phyloP scores from a whole-genome alignment of 768 basidiomycete genomes.

The Holtermannia corniformis region DNA sequence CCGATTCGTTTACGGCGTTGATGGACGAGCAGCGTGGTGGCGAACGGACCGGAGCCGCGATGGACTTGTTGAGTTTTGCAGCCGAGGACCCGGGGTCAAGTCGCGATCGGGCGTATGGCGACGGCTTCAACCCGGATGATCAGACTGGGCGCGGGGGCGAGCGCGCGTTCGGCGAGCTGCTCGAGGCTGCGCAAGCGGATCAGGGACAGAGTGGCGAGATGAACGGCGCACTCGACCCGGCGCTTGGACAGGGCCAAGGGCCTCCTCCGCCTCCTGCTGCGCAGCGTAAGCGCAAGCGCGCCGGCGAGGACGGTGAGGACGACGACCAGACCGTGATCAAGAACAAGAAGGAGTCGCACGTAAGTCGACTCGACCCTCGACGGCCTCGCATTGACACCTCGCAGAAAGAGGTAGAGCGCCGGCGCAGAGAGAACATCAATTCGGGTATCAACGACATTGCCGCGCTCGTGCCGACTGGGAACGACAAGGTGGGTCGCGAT shows the following conservation, averaged over 20 bases:
- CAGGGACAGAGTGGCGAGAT: slow-evolving; percentile 4
- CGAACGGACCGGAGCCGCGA: slow-evolving; percentile 1
- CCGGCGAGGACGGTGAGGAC: not conserved
- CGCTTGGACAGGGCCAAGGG: not conserved
- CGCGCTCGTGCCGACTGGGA: slow-evolving; percentile 74
- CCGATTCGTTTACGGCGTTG: not conserved
- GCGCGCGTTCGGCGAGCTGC: slow-evolving; percentile 10
- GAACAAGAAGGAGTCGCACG: not conserved
- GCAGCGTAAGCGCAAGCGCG: not conserved
- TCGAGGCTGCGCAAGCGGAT: slow-evolving; percentile 5
- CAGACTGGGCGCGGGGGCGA: slow-evolving; percentile 1
- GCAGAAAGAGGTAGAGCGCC: slow-evolving; percentile 97
- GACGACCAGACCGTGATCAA: not conserved
- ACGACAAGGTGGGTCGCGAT: slow-evolving; percentile 47
- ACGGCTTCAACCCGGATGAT: slow-evolving; percentile 4
- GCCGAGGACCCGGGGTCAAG: slow-evolving; percentile 2
- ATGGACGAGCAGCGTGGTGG: not conserved
- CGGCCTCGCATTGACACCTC: slow-evolving; percentile 28
- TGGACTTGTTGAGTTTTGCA: slow-evolving; percentile 11
- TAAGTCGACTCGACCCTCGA: not conserved
- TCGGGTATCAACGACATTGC: slow-evolving; percentile 90
- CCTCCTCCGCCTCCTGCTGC: slow-evolving; percentile 1
- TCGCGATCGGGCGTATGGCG: slow-evolving; percentile 1
- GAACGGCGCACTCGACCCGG: not conserved
- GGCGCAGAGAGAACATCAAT: slow-evolving; percentile 89